A percentile compares a stretch with the other conserved stretches of the same genome.
These are phyloP conservation scores for Mucor sp. DNA, from an alignment of 371 early-diverging fungal species.

Conservation along the genomic window DNA sequence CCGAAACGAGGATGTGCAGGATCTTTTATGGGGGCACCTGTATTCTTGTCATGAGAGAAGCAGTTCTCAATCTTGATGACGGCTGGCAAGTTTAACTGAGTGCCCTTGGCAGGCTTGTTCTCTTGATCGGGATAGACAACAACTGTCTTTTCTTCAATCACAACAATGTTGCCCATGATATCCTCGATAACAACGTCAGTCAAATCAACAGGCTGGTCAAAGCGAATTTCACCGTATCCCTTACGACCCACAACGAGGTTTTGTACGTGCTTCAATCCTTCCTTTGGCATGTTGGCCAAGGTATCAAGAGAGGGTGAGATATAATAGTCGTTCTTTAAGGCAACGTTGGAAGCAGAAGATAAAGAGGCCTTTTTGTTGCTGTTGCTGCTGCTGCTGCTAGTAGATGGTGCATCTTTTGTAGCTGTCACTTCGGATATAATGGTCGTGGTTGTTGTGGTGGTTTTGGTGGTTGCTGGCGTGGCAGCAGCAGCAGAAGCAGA, in stretches of 20 bases:
- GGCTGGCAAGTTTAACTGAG: constrained; percentile 89
- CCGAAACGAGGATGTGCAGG: constrained; percentile 71
- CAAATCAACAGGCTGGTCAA: constrained; percentile 83
- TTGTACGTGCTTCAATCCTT: constrained; percentile 70
- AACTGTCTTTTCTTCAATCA: constrained; percentile 68
- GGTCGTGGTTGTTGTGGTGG: constrained; percentile 5
- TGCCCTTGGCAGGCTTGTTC: constrained; percentile 79
- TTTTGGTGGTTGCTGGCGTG: constrained; percentile 2
- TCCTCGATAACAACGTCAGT: constrained; percentile 63
- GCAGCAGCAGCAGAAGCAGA: neutral
- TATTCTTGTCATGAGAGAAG: constrained; percentile 79
- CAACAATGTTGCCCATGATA: constrained; percentile 81
- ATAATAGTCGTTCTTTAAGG: constrained; percentile 34
- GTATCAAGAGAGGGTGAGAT: constrained; percentile 41
- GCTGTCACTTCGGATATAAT: neutral
- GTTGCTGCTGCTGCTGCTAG: too few relatives aligned
- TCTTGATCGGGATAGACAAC: constrained; percentile 84
- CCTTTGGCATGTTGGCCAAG: constrained; percentile 51
- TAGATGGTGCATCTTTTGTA: neutral
- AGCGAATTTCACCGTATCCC: constrained; percentile 78
- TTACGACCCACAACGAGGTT: constrained; percentile 75
- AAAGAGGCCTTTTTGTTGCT: neutral
- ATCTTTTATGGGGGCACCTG: constrained; percentile 68
- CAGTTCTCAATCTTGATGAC: constrained; percentile 78
- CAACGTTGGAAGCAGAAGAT: constrained; percentile 10